Conservation (phyloP, 2,329 filamentous ascomycete species). For the Nemania sp. region DNA sequence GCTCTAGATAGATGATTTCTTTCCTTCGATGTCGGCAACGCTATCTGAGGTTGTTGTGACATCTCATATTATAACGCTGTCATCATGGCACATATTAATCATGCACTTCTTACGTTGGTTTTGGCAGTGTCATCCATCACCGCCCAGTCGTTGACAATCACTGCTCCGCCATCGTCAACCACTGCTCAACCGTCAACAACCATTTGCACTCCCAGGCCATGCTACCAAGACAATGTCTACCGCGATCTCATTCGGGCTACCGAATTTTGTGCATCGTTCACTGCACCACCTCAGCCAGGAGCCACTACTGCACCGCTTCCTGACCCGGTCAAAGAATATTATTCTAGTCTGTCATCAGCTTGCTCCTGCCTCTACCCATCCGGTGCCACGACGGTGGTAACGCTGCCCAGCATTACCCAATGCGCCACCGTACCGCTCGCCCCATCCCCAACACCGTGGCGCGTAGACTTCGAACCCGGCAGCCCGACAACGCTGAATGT, state of each 20-base stretch:
- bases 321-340: constrained; percentile 12
- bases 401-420: constrained; percentile 20
- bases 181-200: constrained; percentile 16
- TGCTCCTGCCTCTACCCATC: constrained; percentile 23
- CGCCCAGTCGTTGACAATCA: too few relatives aligned
- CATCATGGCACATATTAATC: too few relatives aligned
- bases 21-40: too few relatives aligned
- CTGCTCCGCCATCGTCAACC: too few relatives aligned
- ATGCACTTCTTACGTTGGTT: not conserved
- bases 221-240: constrained; percentile 22
- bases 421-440: constrained; percentile 18
- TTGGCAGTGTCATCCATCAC: too few relatives aligned
- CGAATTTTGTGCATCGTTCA: constrained; percentile 19
- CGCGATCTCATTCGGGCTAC: constrained; percentile 15
- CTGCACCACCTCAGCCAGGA: constrained; percentile 15
- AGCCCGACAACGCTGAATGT: constrained; percentile 6
- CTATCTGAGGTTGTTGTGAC: too few relatives aligned
- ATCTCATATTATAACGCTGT: too few relatives aligned
- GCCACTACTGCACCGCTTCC: constrained; percentile 8
- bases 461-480: constrained; percentile 12
- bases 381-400: constrained; percentile 12
- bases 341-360: constrained; percentile 13
- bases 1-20: too few relatives aligned
- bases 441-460: constrained; percentile 7
- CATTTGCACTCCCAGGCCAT: constrained; percentile 16